Evolutionary conservation across 192 early-diverging fungal genomes (phyloP).

Genomic region (Powellomyces hirtus): DNA sequence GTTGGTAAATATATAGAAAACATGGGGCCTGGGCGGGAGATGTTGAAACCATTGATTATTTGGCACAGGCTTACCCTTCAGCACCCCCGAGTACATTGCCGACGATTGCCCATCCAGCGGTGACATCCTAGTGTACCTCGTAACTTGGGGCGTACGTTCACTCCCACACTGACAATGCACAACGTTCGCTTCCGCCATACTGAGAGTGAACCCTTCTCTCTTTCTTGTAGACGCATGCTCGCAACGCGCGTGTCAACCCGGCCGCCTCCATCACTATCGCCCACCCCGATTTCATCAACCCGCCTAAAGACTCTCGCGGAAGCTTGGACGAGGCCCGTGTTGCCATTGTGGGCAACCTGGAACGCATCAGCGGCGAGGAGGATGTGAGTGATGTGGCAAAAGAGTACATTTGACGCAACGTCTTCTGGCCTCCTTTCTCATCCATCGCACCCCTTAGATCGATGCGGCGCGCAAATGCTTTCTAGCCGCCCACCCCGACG

Average conservation of each 20-base stretch:
- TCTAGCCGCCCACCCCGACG: background rate
- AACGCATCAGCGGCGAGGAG: background rate
- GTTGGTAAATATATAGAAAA: background rate
- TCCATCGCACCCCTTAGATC: too few relatives aligned
- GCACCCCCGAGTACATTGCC: slow-evolving; percentile 13
- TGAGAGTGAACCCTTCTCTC: background rate
- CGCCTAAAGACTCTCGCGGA: slow-evolving; percentile 8
- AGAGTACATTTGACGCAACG: too few relatives aligned
- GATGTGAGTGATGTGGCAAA: slow-evolving; percentile 5
- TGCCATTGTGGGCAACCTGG: slow-evolving; percentile 6
- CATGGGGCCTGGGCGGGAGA: too few relatives aligned
- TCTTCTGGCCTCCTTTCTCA: too few relatives aligned
- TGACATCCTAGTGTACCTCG: slow-evolving; percentile 7
- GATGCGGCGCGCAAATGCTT: background rate
- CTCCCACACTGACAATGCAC: background rate
- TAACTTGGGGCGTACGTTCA: slow-evolving; percentile 19
- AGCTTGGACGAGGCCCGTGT: slow-evolving; percentile 17
- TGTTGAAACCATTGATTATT: background rate
- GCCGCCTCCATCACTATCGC: slow-evolving; percentile 8
- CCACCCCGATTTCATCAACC: slow-evolving; percentile 1
- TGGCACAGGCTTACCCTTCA: slow-evolving; percentile 1
- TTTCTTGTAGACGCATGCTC: slow-evolving; percentile 3
- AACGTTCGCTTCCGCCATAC: background rate
- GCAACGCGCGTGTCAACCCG: background rate
- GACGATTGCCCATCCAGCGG: slow-evolving; percentile 16